Evolutionary conservation across 306 rosid genomes (phyloP).

Genomic region (Cucumis cinereus): DNA sequence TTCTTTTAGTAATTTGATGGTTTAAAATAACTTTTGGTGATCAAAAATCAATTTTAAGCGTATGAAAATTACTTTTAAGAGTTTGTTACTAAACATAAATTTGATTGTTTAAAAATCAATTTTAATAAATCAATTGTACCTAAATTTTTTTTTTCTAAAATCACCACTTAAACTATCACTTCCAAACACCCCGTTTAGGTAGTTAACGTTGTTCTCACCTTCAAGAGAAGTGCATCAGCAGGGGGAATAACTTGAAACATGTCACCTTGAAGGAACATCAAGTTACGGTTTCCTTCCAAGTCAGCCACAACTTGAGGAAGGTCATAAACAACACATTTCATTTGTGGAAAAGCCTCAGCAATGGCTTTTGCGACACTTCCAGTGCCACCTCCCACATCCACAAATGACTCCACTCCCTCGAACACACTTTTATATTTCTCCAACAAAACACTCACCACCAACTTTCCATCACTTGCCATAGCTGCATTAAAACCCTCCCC

Average conservation of each 20-base stretch:
- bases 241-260: not conserved
- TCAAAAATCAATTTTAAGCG: too few species aligned
- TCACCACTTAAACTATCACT: too few species aligned
- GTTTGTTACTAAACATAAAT: too few species aligned
- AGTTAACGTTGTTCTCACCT: not conserved
- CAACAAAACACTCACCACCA: not conserved
- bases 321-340: not conserved
- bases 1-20: too few species aligned
- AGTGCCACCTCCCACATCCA: not conserved
- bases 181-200: too few species aligned
- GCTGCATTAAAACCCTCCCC: not conserved
- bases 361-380: not conserved
- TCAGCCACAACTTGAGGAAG: not conserved
- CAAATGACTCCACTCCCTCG: not conserved
- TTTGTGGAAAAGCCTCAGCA: not conserved
- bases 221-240: not conserved
- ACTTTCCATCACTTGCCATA: not conserved
- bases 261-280: not conserved
- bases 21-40: too few species aligned
- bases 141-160: too few species aligned
- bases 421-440: not conserved
- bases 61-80: too few species aligned
- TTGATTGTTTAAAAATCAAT: too few species aligned
- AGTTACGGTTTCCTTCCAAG: not conserved
- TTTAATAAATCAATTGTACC: too few species aligned